These are phyloP conservation scores for Acorus gramineus DNA, from an alignment of 106 monocot genomes.

Conservation along the genomic window DNA sequence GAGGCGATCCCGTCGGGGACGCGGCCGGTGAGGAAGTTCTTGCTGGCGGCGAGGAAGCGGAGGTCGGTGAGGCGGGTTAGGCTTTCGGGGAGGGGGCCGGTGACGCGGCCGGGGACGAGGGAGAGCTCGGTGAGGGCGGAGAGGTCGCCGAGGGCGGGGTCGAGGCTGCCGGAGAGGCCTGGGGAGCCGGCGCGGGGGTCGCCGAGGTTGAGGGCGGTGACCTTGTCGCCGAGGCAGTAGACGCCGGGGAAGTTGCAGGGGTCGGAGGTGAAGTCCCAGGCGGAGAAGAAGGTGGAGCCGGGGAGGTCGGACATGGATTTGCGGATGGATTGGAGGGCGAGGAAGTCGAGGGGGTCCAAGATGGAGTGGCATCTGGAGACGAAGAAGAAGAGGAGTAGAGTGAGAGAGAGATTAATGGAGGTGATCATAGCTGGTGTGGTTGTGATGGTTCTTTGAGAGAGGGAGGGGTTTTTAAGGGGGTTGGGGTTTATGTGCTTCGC, in stretches of 20 bases:
- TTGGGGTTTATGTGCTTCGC: no score
- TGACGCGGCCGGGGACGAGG: slow-evolving; percentile 56
- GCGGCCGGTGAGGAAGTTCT: slow-evolving; percentile 49
- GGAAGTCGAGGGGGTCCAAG: slow-evolving; percentile 54
- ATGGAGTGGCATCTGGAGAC: slow-evolving; percentile 5
- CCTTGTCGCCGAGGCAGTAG: slow-evolving; percentile 35
- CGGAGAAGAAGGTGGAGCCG: slow-evolving; percentile 44
- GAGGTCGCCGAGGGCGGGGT: slow-evolving; percentile 33
- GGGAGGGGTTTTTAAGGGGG: no score
- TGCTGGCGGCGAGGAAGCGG: slow-evolving; percentile 53
- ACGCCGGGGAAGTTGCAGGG: slow-evolving; percentile 59
- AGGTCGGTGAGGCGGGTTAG: slow-evolving; percentile 27
- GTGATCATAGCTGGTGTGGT: slow-evolving; percentile 2
- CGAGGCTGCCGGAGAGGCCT: slow-evolving; percentile 43
- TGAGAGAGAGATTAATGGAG: slow-evolving; percentile 4
- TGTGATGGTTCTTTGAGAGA: not conserved
- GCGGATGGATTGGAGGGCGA: slow-evolving; percentile 53
- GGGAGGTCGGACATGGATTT: slow-evolving; percentile 52
- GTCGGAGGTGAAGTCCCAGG: slow-evolving; percentile 66
- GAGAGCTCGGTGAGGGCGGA: slow-evolving; percentile 52
- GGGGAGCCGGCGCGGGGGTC: slow-evolving; percentile 64
- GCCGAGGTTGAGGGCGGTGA: slow-evolving; percentile 42
- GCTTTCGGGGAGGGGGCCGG: slow-evolving; percentile 32
- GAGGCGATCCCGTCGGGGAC: slow-evolving; percentile 32
- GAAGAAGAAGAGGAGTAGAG: slow-evolving; percentile 10